These are phyloP conservation scores for Larix sibirica DNA, from an alignment of 83 land plant genomes.

Conservation along the genomic window DNA sequence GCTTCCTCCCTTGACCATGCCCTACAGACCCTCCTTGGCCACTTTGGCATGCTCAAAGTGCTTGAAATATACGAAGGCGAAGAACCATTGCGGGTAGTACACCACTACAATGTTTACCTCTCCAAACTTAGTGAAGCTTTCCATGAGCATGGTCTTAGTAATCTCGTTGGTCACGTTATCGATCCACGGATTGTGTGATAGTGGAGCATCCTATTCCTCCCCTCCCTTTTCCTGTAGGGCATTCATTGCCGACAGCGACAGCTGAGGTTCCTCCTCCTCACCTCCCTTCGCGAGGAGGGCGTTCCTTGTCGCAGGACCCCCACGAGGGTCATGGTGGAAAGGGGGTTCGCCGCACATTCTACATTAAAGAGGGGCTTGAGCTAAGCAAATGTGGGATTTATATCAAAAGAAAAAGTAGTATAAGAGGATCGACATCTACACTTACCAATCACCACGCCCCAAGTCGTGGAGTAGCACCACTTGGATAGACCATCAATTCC, in stretches of 20 bases:
- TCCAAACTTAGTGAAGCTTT: conserved; percentile 55
- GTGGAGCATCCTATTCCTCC: conserved; percentile 19
- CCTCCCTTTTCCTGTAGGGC: not conserved
- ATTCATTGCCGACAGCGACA: not conserved
- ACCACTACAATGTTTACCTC: conserved; percentile 57
- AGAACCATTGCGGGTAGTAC: conserved; percentile 64
- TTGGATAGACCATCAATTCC: no score
- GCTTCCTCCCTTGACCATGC: conserved; percentile 41
- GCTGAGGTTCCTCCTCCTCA: no score
- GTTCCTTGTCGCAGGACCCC: no score
- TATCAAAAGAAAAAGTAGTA: no score
- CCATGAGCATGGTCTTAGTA: conserved; percentile 53
- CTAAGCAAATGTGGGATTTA: no score
- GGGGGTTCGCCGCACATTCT: no score
- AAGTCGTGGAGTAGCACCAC: no score
- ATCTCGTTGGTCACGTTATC: conserved; percentile 62
- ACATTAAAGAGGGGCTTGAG: no score
- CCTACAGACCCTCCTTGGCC: conserved; percentile 75
- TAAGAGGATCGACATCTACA: no score
- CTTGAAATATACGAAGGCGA: conserved; percentile 79
- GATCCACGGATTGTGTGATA: conserved; percentile 71
- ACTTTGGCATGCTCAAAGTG: conserved; percentile 59
- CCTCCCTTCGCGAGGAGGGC: no score
- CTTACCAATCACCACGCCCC: no score
- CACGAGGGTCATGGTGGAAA: no score